Evolutionary conservation across 352 stramenopile genomes (phyloP).

Genomic region (Globisporangium solare): DNA sequence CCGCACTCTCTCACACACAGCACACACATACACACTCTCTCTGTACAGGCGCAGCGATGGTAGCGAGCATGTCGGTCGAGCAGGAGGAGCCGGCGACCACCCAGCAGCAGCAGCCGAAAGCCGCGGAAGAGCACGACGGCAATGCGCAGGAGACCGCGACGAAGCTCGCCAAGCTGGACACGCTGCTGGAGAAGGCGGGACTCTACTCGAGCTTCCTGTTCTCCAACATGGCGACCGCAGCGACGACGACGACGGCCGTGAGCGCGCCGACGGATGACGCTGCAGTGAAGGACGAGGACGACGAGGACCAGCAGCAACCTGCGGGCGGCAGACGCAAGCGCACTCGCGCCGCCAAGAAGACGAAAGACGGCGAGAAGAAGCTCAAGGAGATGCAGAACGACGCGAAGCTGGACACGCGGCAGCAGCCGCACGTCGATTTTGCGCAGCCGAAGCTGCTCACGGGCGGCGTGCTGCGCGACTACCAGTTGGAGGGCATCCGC

Average conservation of each 20-base stretch:
- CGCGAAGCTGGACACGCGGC: constrained; percentile 33
- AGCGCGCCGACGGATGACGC: not conserved
- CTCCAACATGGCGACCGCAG: constrained; percentile 76
- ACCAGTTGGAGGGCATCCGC: constrained; percentile 95
- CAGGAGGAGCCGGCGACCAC: constrained; percentile 16
- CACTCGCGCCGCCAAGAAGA: constrained; percentile 37
- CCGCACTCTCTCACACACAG: constrained; percentile 1
- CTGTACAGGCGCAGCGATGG: constrained; percentile 30
- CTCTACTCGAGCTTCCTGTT: constrained; percentile 86
- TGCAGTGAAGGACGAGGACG: constrained; percentile 15
- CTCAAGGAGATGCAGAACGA: constrained; percentile 62
- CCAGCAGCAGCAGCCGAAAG: constrained; percentile 12
- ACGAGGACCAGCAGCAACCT: constrained; percentile 17
- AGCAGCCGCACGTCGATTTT: constrained; percentile 43
- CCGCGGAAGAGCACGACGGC: constrained; percentile 9
- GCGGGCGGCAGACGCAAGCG: constrained; percentile 26
- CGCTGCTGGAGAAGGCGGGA: constrained; percentile 80
- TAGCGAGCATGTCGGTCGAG: constrained; percentile 33
- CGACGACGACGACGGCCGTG: constrained; percentile 22
- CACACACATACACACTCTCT: no score
- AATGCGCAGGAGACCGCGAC: constrained; percentile 41
- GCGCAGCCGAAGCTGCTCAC: constrained; percentile 72
- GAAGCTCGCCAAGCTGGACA: constrained; percentile 82
- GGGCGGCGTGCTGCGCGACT: constrained; percentile 87
- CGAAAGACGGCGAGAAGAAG: constrained; percentile 51